Conservation (phyloP, 1,139 yeast genomes). For the Taphrina communis region DNA sequence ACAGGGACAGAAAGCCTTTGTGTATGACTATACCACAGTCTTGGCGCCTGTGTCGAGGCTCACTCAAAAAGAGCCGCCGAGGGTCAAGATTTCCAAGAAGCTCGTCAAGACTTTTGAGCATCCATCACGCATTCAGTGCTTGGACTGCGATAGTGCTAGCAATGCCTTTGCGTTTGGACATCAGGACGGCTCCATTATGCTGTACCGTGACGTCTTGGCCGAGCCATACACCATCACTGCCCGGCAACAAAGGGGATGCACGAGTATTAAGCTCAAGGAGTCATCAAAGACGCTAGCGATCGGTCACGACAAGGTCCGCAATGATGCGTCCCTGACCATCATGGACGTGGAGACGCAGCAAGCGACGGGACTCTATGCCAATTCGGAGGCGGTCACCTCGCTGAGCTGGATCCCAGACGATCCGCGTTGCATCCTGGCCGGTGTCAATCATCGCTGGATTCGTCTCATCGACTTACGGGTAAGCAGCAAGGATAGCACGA, state of each 20-base stretch:
- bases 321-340: conserved; percentile 75
- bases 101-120: conserved; percentile 18
- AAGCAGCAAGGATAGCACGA: conserved; percentile 54
- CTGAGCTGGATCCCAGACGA: conserved; percentile 65
- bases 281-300: conserved; percentile 59
- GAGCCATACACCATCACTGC: conserved; percentile 13
- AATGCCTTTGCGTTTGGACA: conserved; percentile 8
- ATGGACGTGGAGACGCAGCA: conserved; percentile 64
- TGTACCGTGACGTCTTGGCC: not conserved
- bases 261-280: conserved; percentile 27
- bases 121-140: conserved; percentile 11
- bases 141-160: conserved; percentile 2
- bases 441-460: conserved; percentile 71
- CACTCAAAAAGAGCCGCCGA: not conserved
- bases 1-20: conserved; percentile 15
- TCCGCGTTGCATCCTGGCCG: conserved; percentile 65
- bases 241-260: conserved; percentile 33
- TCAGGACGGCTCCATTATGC: conserved; percentile 15
- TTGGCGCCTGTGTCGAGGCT: conserved; percentile 1
- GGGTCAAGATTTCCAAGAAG: conserved; percentile 3
- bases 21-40: conserved; percentile 5
- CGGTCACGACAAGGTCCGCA: conserved; percentile 80
- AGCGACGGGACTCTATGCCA: conserved; percentile 49
- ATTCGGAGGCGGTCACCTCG: conserved; percentile 41
- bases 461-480: conserved; percentile 76